Evolutionary conservation across 768 basidiomycete genomes (phyloP), one percentile per base, ranked within the genome.

Genomic region (Mycena vulgaris): DNA sequence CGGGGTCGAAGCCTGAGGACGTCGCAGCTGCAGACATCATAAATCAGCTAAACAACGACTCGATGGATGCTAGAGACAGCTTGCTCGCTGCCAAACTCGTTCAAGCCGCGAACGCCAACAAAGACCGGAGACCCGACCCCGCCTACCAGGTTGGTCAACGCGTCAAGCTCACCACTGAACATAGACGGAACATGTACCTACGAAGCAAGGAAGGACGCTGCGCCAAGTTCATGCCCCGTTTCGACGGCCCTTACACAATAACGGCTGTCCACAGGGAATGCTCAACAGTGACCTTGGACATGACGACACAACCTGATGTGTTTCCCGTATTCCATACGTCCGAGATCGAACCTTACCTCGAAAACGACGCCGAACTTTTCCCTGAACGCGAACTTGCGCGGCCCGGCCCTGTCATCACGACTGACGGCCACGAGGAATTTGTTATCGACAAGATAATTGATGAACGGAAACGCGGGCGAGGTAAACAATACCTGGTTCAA

Each of bases 301-400:
- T 80, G 0, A 75, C 75, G 0, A 27, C 45, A 5, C 78, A 60
- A 1, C 49, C 47, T 5, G 70, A 40, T 63, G 73, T 79, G 7
- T 77, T 77, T 57, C 76, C 77, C 0, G 80, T 71, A 0, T 86
- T 84, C 72, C 83, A 85, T 37, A 69, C 76, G 0, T 80, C 78
- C 7, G 73, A 80, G 30, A 65, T 85, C 0, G 40, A 65, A 0
- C 73, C 63, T 3, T 76, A 65, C 55, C 14, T 56, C 3, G 49
- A 79, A 0, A 86, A 85, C 53, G 77, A 86, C 63, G 31, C 67
- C n/a, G 6, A 23, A 0, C 65, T 76, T 0, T 85, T 84, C 69
- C 83, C 85, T 0, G 65, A 57, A 0, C 74, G 80, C 1, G 62
- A 74, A 10, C 47, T 73, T 1, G 7, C 57, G 0, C 47, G 59